These are phyloP conservation scores for Paspalum notatum DNA, from an alignment of 176 grass and related monocot genomes.

Conservation along the genomic window DNA sequence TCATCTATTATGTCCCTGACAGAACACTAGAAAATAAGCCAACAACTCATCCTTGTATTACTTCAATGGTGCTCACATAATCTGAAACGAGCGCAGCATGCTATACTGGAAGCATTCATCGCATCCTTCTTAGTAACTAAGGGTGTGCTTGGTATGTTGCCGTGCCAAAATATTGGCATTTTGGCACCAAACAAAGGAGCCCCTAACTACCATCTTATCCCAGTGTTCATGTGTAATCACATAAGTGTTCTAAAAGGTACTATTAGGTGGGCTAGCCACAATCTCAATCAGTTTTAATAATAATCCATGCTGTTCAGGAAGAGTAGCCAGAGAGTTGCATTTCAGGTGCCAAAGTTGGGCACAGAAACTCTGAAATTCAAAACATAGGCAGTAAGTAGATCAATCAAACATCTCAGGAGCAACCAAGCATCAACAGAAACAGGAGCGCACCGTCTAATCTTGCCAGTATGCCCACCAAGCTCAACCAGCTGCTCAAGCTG, in stretches of 20 bases:
- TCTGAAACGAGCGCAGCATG: conserved; percentile 7
- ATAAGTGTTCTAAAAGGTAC: not conserved
- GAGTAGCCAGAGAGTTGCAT: not conserved
- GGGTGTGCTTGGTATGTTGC: too few relatives aligned
- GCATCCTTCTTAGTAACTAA: not conserved
- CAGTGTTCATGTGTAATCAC: not conserved
- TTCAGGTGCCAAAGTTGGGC: not conserved
- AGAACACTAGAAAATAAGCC: not conserved
- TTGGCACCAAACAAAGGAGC: too few relatives aligned
- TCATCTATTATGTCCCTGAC: not conserved
- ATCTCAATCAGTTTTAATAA: too few relatives aligned
- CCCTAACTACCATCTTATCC: conserved; percentile 2
- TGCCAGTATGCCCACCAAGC: conserved; percentile 61
- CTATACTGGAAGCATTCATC: conserved; percentile 16
- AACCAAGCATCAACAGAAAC: conserved; percentile 29
- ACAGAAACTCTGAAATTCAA: not conserved
- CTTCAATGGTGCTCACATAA: not conserved
- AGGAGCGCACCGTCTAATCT: conserved; percentile 72
- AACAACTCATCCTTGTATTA: not conserved
- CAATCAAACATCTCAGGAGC: conserved; percentile 16
- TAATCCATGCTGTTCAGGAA: not conserved
- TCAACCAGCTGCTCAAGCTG: conserved; percentile 77
- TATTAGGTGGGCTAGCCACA: not conserved
- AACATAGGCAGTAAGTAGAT: not conserved
- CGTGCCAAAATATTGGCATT: too few relatives aligned